Base-by-base conservation (phyloP, 257 asterid species). In the Gentiana straminea region DNA sequence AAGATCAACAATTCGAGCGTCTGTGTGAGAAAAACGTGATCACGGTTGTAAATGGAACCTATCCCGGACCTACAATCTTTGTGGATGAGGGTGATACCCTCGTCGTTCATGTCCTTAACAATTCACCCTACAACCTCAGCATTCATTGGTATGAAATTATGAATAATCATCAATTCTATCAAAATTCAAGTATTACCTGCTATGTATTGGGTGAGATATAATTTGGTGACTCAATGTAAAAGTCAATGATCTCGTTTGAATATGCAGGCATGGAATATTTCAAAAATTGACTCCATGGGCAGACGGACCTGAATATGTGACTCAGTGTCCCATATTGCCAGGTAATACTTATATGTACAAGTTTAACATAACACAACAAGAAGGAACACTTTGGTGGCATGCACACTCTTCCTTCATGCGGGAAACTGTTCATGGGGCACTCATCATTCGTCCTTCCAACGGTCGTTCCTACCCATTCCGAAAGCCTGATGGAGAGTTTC, bases 381-480 rank as follows among this genome's bases (percentile, higher is more conserved):
- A 79, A 34, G 95, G 95, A 7, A 86, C 95, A 2, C 93, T 86
- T 3, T 86, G 95, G 95, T 86, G 95, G 95, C 95, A 86, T 35
- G 90, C 90, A 8, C 95, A 86, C 51, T 71, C 62, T 6, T 71
- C 75, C 4, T 70, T 72, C 77, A 85, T 86, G 35, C 80, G 95
- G 11, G 81, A 84, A 11, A 83, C 94, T 0, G 87, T 86, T 63
- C 60, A 86, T 38, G 94, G 95, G 1, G 90, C 84, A 51, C 60
- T 86, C 2, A 54, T 86, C 3, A 86, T 86, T 68, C 77, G 82
- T 2, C 95, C 95, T 39, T 75, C 77, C 60, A 41, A 72, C 33
- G 90, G 88, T 0, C 69, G 62, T 8, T 12, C 66, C 2, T 86
- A 79, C 64, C 95, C 95, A 4, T 86, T 86, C 45, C 81, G 85